phyloP scores from a whole-genome alignment of 2,329 filamentous ascomycete species.

The Epichloe sibirici region DNA sequence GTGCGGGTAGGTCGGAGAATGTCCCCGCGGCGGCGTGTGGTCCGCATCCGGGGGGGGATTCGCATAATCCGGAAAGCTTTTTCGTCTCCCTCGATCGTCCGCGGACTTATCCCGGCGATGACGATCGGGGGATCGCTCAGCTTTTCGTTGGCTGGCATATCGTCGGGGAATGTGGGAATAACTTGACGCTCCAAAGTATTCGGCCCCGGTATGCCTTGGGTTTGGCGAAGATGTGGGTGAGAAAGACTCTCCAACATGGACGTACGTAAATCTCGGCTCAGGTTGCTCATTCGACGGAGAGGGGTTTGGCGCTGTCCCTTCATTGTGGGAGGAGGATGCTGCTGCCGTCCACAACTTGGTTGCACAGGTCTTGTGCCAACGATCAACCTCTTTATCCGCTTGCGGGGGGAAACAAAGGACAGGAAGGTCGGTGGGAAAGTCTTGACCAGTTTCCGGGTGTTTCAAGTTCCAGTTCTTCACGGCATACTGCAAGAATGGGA shows the following conservation, averaged over 20 bases:
- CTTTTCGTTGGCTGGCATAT: slow-evolving; percentile 19
- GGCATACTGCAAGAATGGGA: slow-evolving; percentile 69
- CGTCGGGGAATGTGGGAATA: slow-evolving; percentile 31
- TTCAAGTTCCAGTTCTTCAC: slow-evolving; percentile 65
- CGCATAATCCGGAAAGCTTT: slow-evolving; percentile 40
- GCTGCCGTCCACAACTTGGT: slow-evolving; percentile 55
- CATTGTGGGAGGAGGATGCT: slow-evolving; percentile 13
- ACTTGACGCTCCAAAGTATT: slow-evolving; percentile 22
- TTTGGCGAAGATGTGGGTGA: slow-evolving; percentile 14
- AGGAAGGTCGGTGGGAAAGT: slow-evolving; percentile 50
- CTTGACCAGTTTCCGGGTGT: slow-evolving; percentile 60
- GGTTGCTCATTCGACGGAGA: slow-evolving; percentile 17
- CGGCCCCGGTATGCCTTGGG: slow-evolving; percentile 18
- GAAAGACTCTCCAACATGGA: slow-evolving; percentile 21
- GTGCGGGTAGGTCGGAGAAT: slow-evolving; percentile 22
- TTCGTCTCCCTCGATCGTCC: slow-evolving; percentile 30
- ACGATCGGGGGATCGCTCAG: slow-evolving; percentile 23
- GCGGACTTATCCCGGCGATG: slow-evolving; percentile 25
- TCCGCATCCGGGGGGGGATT: slow-evolving; percentile 22
- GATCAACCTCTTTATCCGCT: slow-evolving; percentile 68
- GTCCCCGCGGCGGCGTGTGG: slow-evolving; percentile 13
- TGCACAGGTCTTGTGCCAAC: slow-evolving; percentile 74
- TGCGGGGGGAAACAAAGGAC: slow-evolving; percentile 53
- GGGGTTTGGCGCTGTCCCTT: slow-evolving; percentile 8
- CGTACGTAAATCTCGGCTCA: slow-evolving; percentile 26